Evolutionary conservation across 768 basidiomycete species (phyloP).

Genomic region (Podaxis sp.): DNA sequence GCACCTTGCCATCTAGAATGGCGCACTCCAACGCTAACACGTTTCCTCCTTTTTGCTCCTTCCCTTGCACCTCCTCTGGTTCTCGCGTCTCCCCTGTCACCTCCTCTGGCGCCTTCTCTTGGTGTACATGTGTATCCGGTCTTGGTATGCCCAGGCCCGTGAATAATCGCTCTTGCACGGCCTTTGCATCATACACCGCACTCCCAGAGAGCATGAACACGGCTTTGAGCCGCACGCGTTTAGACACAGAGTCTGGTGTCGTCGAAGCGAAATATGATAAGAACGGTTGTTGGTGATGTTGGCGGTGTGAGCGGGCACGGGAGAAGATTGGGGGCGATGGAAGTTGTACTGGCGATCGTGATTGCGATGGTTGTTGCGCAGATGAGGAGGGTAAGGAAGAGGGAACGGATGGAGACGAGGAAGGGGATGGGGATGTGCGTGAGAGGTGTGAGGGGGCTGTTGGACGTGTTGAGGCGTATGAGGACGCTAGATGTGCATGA

Average conservation of each 20-base stretch:
- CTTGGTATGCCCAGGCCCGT: slow-evolving; percentile 5
- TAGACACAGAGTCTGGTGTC: slow-evolving; percentile 74
- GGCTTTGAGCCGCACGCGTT: slow-evolving; percentile 67
- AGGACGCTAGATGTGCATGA: slow-evolving; percentile 33
- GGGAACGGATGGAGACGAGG: background rate
- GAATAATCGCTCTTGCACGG: slow-evolving; percentile 39
- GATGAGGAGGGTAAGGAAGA: slow-evolving; percentile 1
- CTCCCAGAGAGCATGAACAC: slow-evolving; percentile 82
- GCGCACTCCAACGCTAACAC: slow-evolving; percentile 70
- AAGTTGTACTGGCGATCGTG: slow-evolving; percentile 43
- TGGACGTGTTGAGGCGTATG: slow-evolving; percentile 40
- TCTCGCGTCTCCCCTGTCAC: background rate
- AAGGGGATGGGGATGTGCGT: background rate
- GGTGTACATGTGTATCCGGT: background rate
- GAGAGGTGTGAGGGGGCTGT: slow-evolving; percentile 2
- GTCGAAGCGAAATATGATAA: slow-evolving; percentile 78
- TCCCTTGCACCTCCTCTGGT: background rate
- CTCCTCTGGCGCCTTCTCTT: background rate
- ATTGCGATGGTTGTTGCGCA: slow-evolving; percentile 20
- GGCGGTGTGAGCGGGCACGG: background rate
- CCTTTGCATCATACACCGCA: slow-evolving; percentile 53
- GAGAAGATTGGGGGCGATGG: slow-evolving; percentile 2
- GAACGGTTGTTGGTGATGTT: slow-evolving; percentile 39
- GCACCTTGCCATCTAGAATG: slow-evolving; percentile 75
- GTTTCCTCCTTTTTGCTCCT: slow-evolving; percentile 23